Percentiles rank a stretch among this genome's conserved stretches.
Conservation (phyloP, 2,329 filamentous ascomycete species). For the Whalleya microplaca region DNA sequence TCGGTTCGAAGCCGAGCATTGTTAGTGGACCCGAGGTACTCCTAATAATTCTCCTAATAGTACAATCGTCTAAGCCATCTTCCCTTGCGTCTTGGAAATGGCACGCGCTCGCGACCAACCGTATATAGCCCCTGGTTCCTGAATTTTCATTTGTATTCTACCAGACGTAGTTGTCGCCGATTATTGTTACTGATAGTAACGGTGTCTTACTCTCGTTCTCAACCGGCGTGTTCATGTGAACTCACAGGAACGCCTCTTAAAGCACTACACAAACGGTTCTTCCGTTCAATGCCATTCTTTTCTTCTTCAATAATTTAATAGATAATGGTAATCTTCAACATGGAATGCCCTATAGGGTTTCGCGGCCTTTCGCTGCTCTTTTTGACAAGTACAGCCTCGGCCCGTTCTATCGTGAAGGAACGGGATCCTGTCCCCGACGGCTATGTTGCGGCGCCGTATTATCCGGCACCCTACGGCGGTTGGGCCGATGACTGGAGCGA, state of each 20-base stretch:
- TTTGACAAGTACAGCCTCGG: slow-evolving; percentile 20
- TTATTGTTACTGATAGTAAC: slow-evolving; percentile 10
- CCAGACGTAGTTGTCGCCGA: slow-evolving; percentile 17
- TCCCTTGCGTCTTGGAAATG: not conserved
- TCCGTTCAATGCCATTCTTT: not conserved
- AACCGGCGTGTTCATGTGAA: slow-evolving; percentile 11
- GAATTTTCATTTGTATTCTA: slow-evolving; percentile 17
- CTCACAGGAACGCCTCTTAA: slow-evolving; percentile 8
- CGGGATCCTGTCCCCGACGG: slow-evolving; percentile 37
- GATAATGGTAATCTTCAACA: slow-evolving; percentile 32
- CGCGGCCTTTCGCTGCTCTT: slow-evolving; percentile 30
- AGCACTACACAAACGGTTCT: slow-evolving; percentile 8
- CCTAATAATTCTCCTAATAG: not conserved
- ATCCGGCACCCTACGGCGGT: slow-evolving; percentile 73
- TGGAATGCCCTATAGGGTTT: slow-evolving; percentile 29
- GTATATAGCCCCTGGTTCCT: slow-evolving; percentile 9
- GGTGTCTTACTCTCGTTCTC: slow-evolving; percentile 12
- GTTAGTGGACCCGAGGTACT: not conserved
- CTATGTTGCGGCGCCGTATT: slow-evolving; percentile 63
- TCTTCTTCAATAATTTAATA: slow-evolving; percentile 8
- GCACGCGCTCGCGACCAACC: slow-evolving; percentile 8
- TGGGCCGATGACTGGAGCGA: slow-evolving; percentile 70
- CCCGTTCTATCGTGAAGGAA: slow-evolving; percentile 19
- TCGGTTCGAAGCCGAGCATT: slow-evolving; percentile 14
- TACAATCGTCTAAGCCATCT: not conserved